These are phyloP conservation scores for Cenchrus fungigraminus DNA, from an alignment of 176 grass and related monocot species.

Conservation along the genomic window DNA sequence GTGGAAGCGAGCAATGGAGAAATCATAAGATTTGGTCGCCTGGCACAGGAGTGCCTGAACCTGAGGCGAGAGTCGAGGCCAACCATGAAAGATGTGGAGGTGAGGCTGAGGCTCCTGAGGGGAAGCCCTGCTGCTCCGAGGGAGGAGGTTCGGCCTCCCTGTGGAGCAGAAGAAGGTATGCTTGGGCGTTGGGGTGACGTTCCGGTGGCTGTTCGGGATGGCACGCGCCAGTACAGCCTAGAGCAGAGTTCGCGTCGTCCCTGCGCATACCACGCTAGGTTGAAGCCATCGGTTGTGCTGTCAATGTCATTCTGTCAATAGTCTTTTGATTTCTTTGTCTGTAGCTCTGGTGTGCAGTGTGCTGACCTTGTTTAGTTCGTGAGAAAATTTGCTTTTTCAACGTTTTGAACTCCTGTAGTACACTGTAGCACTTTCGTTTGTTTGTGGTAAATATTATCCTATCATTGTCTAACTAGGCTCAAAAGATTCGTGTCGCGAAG, in stretches of 20 bases:
- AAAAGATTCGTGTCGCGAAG: too few species aligned
- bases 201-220: background rate
- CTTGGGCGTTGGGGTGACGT: background rate
- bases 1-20: background rate
- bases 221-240: slow-evolving; percentile 35
- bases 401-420: too few species aligned
- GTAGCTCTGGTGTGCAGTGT: too few species aligned
- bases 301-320: background rate
- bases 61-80: slow-evolving; percentile 20
- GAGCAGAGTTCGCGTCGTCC: slow-evolving; percentile 6
- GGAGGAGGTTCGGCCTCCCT: too few species aligned
- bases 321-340: background rate
- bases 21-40: background rate
- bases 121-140: background rate
- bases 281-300: background rate
- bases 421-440: too few species aligned
- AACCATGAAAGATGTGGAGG: slow-evolving; percentile 43
- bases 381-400: too few species aligned
- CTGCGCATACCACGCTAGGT: slow-evolving; percentile 23
- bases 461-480: too few species aligned
- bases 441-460: too few species aligned
- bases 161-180: background rate
- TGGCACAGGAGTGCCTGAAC: slow-evolving; percentile 18
- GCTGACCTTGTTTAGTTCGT: too few species aligned
- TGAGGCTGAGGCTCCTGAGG: slow-evolving; percentile 17